These are phyloP conservation scores for Emergomyces orientalis DNA, from an alignment of 2,329 filamentous ascomycete species.

Conservation along the genomic window DNA sequence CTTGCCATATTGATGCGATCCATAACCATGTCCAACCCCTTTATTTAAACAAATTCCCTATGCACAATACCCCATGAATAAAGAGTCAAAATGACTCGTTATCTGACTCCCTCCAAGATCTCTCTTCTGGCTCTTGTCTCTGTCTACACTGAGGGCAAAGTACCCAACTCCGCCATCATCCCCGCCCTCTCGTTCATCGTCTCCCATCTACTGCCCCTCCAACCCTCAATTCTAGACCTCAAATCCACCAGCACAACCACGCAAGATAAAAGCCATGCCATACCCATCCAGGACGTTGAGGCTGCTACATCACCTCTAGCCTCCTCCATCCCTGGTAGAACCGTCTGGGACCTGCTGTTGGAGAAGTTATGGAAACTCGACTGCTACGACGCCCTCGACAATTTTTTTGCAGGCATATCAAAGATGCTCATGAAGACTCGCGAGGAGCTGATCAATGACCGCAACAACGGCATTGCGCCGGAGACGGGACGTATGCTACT, in stretches of 20 bases:
- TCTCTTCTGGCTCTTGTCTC: slow-evolving; percentile 70
- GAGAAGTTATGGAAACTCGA: slow-evolving; percentile 74
- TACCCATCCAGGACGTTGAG: slow-evolving; percentile 41
- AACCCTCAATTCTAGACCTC: slow-evolving; percentile 18
- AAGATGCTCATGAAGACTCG: slow-evolving; percentile 53
- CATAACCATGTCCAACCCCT: background rate
- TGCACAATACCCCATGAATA: background rate
- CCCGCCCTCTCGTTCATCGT: slow-evolving; percentile 71
- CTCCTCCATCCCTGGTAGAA: slow-evolving; percentile 59
- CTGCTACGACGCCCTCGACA: slow-evolving; percentile 69
- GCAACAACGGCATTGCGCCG: slow-evolving; percentile 44
- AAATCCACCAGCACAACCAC: slow-evolving; percentile 12
- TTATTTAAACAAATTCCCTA: background rate
- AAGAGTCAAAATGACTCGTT: slow-evolving; percentile 58
- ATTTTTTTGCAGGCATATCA: slow-evolving; percentile 57
- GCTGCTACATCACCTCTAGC: slow-evolving; percentile 36
- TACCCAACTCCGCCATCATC: slow-evolving; percentile 62
- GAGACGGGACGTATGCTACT: slow-evolving; percentile 50
- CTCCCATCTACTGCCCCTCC: slow-evolving; percentile 51
- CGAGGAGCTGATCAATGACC: slow-evolving; percentile 50
- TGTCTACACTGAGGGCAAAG: slow-evolving; percentile 64
- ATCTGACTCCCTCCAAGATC: slow-evolving; percentile 81
- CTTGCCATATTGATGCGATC: background rate
- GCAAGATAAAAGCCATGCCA: slow-evolving; percentile 24
- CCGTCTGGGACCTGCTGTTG: slow-evolving; percentile 81